Conservation (phyloP, 371 early-diverging fungal species). For the Lichtheimia ornata region DNA sequence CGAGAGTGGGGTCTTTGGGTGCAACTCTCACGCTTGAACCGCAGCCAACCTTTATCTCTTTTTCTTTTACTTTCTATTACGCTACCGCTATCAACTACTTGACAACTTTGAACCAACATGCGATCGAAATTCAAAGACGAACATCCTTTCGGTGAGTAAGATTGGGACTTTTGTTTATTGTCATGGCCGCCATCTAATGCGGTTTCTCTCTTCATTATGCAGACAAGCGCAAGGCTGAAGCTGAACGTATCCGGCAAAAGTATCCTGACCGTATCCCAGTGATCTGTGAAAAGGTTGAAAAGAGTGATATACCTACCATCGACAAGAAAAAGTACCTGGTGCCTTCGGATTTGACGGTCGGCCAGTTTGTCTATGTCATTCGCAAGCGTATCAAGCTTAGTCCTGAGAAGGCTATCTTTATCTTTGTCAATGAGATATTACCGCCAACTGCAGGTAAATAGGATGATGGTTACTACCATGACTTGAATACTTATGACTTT, state of each 20-base stretch:
- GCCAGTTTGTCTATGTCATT: constrained; percentile 96
- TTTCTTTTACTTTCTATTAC: constrained; percentile 1
- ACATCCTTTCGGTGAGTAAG: constrained; percentile 85
- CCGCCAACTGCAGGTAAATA: constrained; percentile 87
- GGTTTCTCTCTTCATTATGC: constrained; percentile 16
- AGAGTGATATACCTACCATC: constrained; percentile 91
- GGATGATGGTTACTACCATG: too few species aligned
- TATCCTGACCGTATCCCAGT: constrained; percentile 97
- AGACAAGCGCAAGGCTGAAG: constrained; percentile 96
- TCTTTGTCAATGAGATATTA: constrained; percentile 95
- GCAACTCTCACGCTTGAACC: too few species aligned
- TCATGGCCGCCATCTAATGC: not conserved
- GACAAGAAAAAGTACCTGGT: constrained; percentile 99
- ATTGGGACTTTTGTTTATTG: constrained; percentile 3
- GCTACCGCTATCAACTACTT: not conserved
- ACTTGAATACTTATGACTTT: not conserved
- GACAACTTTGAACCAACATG: constrained; percentile 38
- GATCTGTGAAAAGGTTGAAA: constrained; percentile 96
- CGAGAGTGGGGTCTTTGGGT: too few species aligned
- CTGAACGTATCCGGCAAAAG: constrained; percentile 93
- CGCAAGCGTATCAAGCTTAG: constrained; percentile 90
- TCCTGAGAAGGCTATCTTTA: constrained; percentile 97
- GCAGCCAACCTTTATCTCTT: constrained; percentile 2
- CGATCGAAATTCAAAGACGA: constrained; percentile 96
- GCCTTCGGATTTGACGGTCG: constrained; percentile 96